Conservation (phyloP, 371 early-diverging fungal species). For the Circinella minor region DNA sequence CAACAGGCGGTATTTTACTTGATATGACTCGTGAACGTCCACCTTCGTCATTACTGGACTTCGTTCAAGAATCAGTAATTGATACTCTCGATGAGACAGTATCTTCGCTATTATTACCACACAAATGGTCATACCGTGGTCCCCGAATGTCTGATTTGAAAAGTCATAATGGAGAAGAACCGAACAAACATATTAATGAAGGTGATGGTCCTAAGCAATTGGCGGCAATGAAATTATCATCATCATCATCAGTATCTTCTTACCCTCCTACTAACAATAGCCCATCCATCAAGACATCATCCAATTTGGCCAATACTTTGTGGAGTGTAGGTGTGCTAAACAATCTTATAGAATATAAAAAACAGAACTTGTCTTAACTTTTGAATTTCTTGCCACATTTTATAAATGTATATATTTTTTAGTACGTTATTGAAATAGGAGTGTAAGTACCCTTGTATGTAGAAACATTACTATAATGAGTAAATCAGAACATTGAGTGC, state of each 20-base stretch:
- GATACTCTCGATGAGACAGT: neutral
- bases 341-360: too few species aligned
- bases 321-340: constrained; percentile 18
- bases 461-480: too few species aligned
- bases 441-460: constrained; percentile 10
- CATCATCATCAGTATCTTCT: neutral
- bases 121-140: constrained; percentile 1
- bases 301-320: constrained; percentile 11
- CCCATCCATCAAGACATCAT: neutral
- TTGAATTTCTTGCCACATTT: neutral
- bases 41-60: neutral
- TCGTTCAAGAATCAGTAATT: neutral
- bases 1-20: neutral
- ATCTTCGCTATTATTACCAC: neutral
- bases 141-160: neutral
- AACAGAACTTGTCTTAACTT: too few species aligned
- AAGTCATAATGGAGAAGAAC: neutral
- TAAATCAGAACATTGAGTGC: too few species aligned
- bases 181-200: too few species aligned
- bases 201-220: neutral
- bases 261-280: neutral
- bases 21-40: constrained; percentile 12
- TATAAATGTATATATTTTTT: neutral
- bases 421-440: constrained; percentile 21
- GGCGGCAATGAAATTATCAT: neutral